These are phyloP conservation scores for Neofusicoccum ribis DNA, from an alignment of 2,329 filamentous ascomycete species.

Conservation along the genomic window DNA sequence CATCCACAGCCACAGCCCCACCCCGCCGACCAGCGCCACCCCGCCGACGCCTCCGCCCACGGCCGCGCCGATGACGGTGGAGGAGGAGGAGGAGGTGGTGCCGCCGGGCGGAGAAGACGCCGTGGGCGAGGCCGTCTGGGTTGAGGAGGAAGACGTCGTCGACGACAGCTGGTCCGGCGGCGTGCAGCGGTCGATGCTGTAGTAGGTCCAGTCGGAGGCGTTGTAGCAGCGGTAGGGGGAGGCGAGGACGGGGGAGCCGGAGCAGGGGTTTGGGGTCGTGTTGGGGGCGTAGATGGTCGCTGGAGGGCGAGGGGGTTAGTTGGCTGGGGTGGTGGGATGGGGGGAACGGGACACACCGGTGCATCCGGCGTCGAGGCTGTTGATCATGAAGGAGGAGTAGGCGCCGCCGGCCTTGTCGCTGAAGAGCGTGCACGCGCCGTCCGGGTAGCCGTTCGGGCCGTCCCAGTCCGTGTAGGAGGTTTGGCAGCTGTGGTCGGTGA, in stretches of 20 bases:
- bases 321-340: too few species aligned
- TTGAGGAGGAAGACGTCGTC: too few species aligned
- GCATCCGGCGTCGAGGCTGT: slow-evolving; percentile 6
- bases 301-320: too few species aligned
- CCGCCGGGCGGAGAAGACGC: too few species aligned
- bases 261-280: not conserved
- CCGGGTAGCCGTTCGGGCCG: slow-evolving; percentile 8
- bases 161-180: slow-evolving; percentile 29
- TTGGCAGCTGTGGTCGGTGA: not conserved
- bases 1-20: not conserved
- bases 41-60: not conserved
- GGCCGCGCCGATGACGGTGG: not conserved
- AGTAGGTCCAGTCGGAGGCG: not conserved
- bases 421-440: slow-evolving; percentile 2
- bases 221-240: slow-evolving; percentile 1
- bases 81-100: too few species aligned
- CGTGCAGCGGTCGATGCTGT: slow-evolving; percentile 25
- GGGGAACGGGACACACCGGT: not conserved
- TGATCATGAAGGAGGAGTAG: slow-evolving; percentile 13
- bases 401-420: not conserved
- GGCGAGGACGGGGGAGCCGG: not conserved
- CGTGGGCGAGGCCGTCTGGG: too few species aligned
- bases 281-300: slow-evolving; percentile 13
- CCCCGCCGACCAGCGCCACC: not conserved
- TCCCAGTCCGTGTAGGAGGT: not conserved